Percentiles rank a stretch among this genome's conserved stretches.
These are phyloP conservation scores for Pythium chondricola DNA, from an alignment of 352 stramenopile genomes.

Conservation along the genomic window DNA sequence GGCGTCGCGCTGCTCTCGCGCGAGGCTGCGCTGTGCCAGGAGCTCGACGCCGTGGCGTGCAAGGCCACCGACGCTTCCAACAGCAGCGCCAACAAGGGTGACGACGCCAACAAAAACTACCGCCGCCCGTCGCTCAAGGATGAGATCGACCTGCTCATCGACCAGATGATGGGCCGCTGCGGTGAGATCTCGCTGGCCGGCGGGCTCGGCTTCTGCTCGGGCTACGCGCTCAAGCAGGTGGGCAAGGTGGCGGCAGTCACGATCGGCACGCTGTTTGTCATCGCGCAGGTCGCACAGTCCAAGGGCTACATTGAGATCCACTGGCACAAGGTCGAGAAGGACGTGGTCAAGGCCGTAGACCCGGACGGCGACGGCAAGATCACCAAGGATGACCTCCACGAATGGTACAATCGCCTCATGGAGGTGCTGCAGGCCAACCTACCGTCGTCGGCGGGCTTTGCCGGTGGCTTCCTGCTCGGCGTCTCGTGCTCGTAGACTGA, in stretches of 20 bases:
- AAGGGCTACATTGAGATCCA: constrained; percentile 89
- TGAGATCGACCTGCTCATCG: constrained; percentile 54
- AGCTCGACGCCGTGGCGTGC: constrained; percentile 28
- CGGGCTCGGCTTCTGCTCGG: constrained; percentile 75
- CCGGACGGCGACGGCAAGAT: constrained; percentile 83
- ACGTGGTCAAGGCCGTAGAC: constrained; percentile 78
- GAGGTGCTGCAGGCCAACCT: constrained; percentile 77
- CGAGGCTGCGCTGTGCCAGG: constrained; percentile 42
- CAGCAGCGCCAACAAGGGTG: constrained; percentile 3
- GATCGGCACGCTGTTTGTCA: constrained; percentile 73
- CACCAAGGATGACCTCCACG: constrained; percentile 70
- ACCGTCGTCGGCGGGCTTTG: constrained; percentile 76
- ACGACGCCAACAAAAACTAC: constrained; percentile 24
- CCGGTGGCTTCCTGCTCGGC: constrained; percentile 66
- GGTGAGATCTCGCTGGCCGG: constrained; percentile 69
- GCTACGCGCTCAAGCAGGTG: constrained; percentile 79
- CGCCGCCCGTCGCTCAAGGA: constrained; percentile 28
- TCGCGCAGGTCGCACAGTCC: constrained; percentile 68
- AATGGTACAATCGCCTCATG: constrained; percentile 66
- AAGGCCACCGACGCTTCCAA: constrained; percentile 14
- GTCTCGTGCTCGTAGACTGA: constrained; percentile 45
- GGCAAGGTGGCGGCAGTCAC: constrained; percentile 72
- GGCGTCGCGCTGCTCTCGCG: constrained; percentile 35
- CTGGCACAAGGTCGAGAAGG: constrained; percentile 86
- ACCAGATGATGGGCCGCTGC: constrained; percentile 48